Percentiles rank a stretch among this genome's conserved stretches.
These are phyloP conservation scores for Candida sojae DNA, from an alignment of 1,139 yeast species.

Conservation along the genomic window DNA sequence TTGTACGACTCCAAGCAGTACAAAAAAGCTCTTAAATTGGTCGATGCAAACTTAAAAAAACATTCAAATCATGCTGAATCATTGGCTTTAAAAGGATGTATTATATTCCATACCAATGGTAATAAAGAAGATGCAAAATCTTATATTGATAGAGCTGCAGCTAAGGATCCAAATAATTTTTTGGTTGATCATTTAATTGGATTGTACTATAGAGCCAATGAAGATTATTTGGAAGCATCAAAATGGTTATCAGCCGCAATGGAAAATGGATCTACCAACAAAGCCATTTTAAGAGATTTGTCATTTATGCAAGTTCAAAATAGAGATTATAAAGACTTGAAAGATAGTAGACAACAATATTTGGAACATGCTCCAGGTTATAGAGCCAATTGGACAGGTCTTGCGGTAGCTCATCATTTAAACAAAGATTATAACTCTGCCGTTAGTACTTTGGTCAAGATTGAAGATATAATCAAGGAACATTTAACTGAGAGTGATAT, in stretches of 20 bases:
- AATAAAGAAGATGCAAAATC: slow-evolving; percentile 66
- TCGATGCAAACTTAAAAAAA: slow-evolving; percentile 78
- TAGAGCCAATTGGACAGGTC: slow-evolving; percentile 89
- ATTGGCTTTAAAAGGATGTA: slow-evolving; percentile 80
- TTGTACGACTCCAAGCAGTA: slow-evolving; percentile 85
- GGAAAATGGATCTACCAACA: slow-evolving; percentile 78
- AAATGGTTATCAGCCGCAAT: slow-evolving; percentile 78
- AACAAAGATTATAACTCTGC: slow-evolving; percentile 68
- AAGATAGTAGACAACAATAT: slow-evolving; percentile 64
- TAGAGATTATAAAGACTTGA: slow-evolving; percentile 68
- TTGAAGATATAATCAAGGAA: slow-evolving; percentile 71
- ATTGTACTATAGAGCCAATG: slow-evolving; percentile 70
- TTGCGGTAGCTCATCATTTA: slow-evolving; percentile 85
- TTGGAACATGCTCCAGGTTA: slow-evolving; percentile 80
- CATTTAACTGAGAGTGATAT: slow-evolving; percentile 67
- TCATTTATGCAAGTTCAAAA: slow-evolving; percentile 77
- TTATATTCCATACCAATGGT: slow-evolving; percentile 48
- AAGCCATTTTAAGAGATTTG: slow-evolving; percentile 79
- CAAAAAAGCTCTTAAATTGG: slow-evolving; percentile 76
- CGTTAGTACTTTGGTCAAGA: slow-evolving; percentile 67
- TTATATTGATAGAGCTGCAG: slow-evolving; percentile 61
- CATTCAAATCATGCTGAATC: slow-evolving; percentile 79
- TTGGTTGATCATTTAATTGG: slow-evolving; percentile 87
- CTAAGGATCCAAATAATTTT: slow-evolving; percentile 58
- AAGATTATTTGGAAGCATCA: slow-evolving; percentile 75